These are phyloP conservation scores for Castanospermum australe DNA, from an alignment of 306 rosid species.

Conservation along the genomic window DNA sequence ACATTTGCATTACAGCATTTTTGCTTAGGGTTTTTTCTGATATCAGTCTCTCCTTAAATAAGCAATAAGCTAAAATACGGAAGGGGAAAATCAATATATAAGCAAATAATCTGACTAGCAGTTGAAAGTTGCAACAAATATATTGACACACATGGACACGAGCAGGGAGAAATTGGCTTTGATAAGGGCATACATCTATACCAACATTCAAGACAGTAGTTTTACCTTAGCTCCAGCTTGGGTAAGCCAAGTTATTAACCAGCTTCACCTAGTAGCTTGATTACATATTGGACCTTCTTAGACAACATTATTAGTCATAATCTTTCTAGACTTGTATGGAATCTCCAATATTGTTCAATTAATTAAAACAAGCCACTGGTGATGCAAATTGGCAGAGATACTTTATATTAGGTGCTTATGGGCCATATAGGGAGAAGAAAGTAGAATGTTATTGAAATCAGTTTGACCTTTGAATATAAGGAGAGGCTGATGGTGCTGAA, in stretches of 20 bases:
- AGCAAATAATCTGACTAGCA: no score
- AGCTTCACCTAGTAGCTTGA: neutral
- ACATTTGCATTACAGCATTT: slow-evolving; percentile 59
- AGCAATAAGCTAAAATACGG: no score
- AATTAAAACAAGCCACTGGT: neutral
- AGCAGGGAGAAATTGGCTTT: neutral
- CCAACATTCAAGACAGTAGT: neutral
- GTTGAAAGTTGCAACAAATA: no score
- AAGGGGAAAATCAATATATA: no score
- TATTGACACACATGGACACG: neutral
- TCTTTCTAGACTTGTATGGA: neutral
- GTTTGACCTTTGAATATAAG: neutral
- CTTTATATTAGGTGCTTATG: neutral
- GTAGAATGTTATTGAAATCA: neutral
- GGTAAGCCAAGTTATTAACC: neutral
- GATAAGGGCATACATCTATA: neutral
- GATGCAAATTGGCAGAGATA: neutral
- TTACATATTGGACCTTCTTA: neutral
- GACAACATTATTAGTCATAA: neutral
- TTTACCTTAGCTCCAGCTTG: neutral
- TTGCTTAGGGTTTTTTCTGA: slow-evolving; percentile 53
- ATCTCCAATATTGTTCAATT: neutral
- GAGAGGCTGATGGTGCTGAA: neutral
- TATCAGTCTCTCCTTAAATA: no score
- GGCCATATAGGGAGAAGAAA: neutral